Base-by-base conservation (phyloP, 805 yeast species). In the Cyberlindnera suaveolens region DNA sequence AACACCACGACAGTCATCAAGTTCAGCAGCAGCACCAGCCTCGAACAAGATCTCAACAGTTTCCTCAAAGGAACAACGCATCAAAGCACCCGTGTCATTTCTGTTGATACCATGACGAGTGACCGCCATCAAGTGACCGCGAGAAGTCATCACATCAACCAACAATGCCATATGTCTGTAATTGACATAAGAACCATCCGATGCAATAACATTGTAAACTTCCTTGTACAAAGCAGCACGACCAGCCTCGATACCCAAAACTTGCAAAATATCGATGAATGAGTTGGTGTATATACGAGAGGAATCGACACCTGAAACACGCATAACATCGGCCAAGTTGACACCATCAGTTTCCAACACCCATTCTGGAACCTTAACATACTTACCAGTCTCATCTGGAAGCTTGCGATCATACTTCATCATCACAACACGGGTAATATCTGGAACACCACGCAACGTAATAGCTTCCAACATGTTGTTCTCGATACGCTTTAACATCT, bases 31-130 rank as follows among this genome's bases (percentile, higher is more conserved):
- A 5, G 98, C 96, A 64, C 96, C 99, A 16, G 99, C 99, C 61
- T 93, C 99, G 56, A 93, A 78, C 63, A 93, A 70, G 59, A 93
- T 93, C 69, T 93, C 99, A 34, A 93, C 99, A 7, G 99, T 93
- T 67, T 93, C 99, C 70, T 93, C 99, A 72, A 93, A 93, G 35
- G 99, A 91, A 72, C 97, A 93, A 68, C 99, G 81, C 99, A 93
- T 93, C 61, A 93, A 75, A 2, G 99, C 99, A 68, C 99, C 99
- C 27, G 99, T 93, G 53, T 93, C 96, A 32, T 96, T 85, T 70
- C 99, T 83, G 68, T 93, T 93, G 68, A 93, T 91, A 77, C 99
- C 99, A 63, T 93, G 99, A 77, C 99, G 95, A 36, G 98, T 91
- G 58, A 93, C 90, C 34, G 99, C 98, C 86, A 95, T 91, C 66